These are phyloP conservation scores for Podochytrium sp. DNA, from an alignment of 192 early-diverging fungal genomes.

Conservation along the genomic window DNA sequence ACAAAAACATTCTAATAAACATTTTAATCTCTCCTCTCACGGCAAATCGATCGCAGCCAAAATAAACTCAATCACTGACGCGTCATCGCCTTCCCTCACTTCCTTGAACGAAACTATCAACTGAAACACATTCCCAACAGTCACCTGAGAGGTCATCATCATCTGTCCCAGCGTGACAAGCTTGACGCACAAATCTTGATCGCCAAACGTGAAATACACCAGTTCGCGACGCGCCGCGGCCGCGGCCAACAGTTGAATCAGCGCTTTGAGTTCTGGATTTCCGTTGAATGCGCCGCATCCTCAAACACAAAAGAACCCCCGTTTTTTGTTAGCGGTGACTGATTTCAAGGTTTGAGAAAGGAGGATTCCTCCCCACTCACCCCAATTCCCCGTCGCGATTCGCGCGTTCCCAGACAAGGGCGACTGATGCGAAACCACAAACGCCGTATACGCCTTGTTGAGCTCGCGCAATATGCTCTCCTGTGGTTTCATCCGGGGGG, in stretches of 20 bases:
- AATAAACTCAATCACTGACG: not conserved
- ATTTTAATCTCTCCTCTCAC: not conserved
- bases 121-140: not conserved
- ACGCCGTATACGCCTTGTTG: constrained; percentile 52
- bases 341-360: not conserved
- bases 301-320: not conserved
- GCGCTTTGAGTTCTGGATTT: constrained; percentile 45
- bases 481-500: not conserved
- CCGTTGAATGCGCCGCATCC: constrained; percentile 61
- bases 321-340: too few relatives aligned
- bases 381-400: constrained; percentile 41
- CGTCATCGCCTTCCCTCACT: not conserved
- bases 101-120: not conserved
- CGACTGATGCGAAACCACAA: constrained; percentile 31
- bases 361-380: not conserved
- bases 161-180: not conserved
- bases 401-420: not conserved
- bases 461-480: constrained; percentile 42
- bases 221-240: constrained; percentile 36
- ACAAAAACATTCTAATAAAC: not conserved
- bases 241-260: constrained; percentile 53
- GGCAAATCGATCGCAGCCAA: not conserved
- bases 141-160: not conserved
- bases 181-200: constrained; percentile 34
- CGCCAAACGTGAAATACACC: constrained; percentile 54